These are phyloP conservation scores for Suhomyces coccinellae DNA, from an alignment of 1,139 yeast genomes.

Conservation along the genomic window DNA sequence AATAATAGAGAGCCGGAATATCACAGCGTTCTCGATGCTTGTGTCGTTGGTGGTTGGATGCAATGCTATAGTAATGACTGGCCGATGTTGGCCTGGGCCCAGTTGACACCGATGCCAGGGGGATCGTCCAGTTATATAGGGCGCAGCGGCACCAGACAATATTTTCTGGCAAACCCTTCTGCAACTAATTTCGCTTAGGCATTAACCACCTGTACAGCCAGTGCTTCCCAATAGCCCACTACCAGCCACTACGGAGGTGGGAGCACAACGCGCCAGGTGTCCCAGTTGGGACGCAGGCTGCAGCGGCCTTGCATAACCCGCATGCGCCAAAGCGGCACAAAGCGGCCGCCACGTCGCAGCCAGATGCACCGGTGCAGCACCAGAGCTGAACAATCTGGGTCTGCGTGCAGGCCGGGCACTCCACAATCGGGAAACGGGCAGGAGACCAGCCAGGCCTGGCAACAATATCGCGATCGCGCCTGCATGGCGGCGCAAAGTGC, in stretches of 20 bases:
- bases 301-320: background rate
- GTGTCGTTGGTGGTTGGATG: too few species aligned
- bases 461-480: constrained; percentile 1
- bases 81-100: constrained; percentile 2
- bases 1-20: too few species aligned
- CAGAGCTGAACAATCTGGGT: too few species aligned
- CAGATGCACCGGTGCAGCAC: too few species aligned
- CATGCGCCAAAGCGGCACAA: background rate
- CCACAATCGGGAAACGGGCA: too few species aligned
- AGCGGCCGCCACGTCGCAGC: too few species aligned
- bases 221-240: constrained; percentile 3
- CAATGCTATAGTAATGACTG: background rate
- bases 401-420: too few species aligned
- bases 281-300: background rate
- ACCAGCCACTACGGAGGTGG: constrained; percentile 11
- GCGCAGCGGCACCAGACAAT: background rate
- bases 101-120: constrained; percentile 4
- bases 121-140: constrained; percentile 4
- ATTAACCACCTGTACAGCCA: constrained; percentile 5
- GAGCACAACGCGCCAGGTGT: constrained; percentile 1
- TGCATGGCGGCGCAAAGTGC: background rate
- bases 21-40: too few species aligned
- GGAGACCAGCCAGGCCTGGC: background rate
- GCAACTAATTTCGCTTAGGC: constrained; percentile 8
- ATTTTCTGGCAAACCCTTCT: constrained; percentile 5